Conservation (phyloP, 805 yeast species). For the Saturnispora mendoncae region DNA sequence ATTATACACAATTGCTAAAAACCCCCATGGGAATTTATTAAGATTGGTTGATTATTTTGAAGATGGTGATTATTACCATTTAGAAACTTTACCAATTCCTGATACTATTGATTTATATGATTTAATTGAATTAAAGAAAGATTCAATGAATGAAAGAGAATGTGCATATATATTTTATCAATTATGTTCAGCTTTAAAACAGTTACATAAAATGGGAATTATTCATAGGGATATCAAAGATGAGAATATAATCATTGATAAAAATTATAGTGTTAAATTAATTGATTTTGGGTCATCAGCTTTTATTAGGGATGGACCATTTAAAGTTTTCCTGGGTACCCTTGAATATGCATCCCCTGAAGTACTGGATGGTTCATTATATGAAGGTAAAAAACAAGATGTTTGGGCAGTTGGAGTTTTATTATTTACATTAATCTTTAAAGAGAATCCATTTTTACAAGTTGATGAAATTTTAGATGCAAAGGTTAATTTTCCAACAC, state of each 20-base stretch:
- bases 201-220: conserved; percentile 77
- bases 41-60: conserved; percentile 85
- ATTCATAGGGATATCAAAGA: conserved; percentile 94
- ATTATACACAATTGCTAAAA: conserved; percentile 67
- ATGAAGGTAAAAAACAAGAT: conserved; percentile 91
- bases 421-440: conserved; percentile 79
- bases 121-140: conserved; percentile 74
- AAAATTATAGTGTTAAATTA: conserved; percentile 67
- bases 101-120: conserved; percentile 85
- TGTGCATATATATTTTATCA: conserved; percentile 73
- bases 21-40: conserved; percentile 84
- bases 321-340: conserved; percentile 95
- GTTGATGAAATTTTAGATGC: conserved; percentile 95
- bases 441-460: conserved; percentile 92
- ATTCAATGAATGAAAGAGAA: conserved; percentile 64
- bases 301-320: conserved; percentile 82
- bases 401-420: conserved; percentile 95
- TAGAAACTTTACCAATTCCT: conserved; percentile 57
- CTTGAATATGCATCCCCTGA: conserved; percentile 98
- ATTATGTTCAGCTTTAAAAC: conserved; percentile 67
- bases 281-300: conserved; percentile 97
- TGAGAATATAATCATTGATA: conserved; percentile 85
- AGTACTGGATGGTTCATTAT: conserved; percentile 78
- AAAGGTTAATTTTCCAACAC: conserved; percentile 58
- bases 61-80: conserved; percentile 79